Percentiles rank a stretch among this genome's conserved stretches.
These are phyloP conservation scores for Schoenoplectus tabernaemontani DNA, from an alignment of 202 grass and related monocot genomes.

Conservation along the genomic window DNA sequence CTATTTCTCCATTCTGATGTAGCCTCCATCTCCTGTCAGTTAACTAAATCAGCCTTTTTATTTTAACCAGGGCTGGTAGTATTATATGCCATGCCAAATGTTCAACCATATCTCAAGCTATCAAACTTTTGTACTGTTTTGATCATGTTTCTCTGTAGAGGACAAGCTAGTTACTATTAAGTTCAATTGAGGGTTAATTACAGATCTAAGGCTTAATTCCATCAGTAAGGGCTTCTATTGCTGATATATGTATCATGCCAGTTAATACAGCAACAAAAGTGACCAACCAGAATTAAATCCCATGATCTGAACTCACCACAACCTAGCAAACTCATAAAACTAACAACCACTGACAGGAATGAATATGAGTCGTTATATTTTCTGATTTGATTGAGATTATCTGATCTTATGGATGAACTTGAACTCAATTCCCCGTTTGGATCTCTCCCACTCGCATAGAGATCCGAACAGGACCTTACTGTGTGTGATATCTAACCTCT, in stretches of 20 bases:
- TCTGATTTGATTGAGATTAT: too few species aligned
- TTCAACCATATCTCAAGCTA: too few species aligned
- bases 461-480: too few species aligned
- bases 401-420: too few species aligned
- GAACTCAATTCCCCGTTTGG: not conserved
- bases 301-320: too few species aligned
- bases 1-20: conserved; percentile 57
- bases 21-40: conserved; percentile 41
- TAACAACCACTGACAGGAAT: not conserved
- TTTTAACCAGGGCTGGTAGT: too few species aligned
- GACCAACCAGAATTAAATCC: too few species aligned
- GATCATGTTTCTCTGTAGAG: not conserved
- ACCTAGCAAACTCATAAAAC: not conserved
- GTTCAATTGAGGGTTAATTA: not conserved
- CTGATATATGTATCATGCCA: not conserved
- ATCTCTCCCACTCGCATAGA: too few species aligned
- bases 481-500: not conserved
- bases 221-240: not conserved
- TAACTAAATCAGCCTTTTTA: not conserved
- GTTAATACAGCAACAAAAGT: too few species aligned
- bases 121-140: not conserved
- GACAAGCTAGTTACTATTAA: not conserved
- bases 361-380: not conserved
- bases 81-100: too few species aligned
- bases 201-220: not conserved